phyloP scores from a whole-genome alignment of 2,329 filamentous ascomycete species.

The Fonsecaea monophora region DNA sequence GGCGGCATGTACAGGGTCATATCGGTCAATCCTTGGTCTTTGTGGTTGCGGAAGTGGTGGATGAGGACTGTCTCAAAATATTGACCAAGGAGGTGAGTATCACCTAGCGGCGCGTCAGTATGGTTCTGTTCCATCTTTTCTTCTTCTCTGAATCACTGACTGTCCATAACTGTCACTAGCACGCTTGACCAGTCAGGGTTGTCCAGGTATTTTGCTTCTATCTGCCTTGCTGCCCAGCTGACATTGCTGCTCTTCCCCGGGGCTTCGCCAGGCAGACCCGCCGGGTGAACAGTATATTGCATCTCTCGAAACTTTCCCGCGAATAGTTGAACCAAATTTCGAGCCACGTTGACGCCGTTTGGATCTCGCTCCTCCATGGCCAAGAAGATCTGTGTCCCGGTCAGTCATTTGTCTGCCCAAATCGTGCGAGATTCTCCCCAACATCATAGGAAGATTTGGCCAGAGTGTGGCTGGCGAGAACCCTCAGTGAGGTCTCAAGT shows the following conservation, averaged over 20 bases:
- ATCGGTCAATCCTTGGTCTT: constrained; percentile 56
- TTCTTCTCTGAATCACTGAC: constrained; percentile 54
- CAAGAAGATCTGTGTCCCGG: constrained; percentile 65
- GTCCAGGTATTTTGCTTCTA: constrained; percentile 66
- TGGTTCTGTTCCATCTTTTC: background rate
- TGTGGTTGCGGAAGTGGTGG: constrained; percentile 66
- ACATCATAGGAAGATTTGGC: constrained; percentile 72
- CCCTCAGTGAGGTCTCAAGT: constrained; percentile 70
- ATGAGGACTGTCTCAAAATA: constrained; percentile 71
- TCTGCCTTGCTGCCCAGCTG: constrained; percentile 71
- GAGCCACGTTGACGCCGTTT: constrained; percentile 67
- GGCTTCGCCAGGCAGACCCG: constrained; percentile 70
- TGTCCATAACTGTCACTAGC: constrained; percentile 74
- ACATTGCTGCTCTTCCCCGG: constrained; percentile 78
- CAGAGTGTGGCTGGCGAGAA: constrained; percentile 70
- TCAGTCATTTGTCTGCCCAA: constrained; percentile 5
- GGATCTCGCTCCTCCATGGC: constrained; percentile 75
- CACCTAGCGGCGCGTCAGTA: constrained; percentile 56
- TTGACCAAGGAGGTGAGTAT: constrained; percentile 72
- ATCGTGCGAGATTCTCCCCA: constrained; percentile 18
- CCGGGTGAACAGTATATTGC: constrained; percentile 71
- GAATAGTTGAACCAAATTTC: constrained; percentile 67
- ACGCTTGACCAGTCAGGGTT: constrained; percentile 62
- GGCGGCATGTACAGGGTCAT: constrained; percentile 73
- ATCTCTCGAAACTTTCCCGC: constrained; percentile 70